Percentiles rank a stretch among this genome's conserved stretches.
These are phyloP conservation scores for Parastagonospora nodorum DNA, from an alignment of 2,329 filamentous ascomycete genomes.

Conservation along the genomic window DNA sequence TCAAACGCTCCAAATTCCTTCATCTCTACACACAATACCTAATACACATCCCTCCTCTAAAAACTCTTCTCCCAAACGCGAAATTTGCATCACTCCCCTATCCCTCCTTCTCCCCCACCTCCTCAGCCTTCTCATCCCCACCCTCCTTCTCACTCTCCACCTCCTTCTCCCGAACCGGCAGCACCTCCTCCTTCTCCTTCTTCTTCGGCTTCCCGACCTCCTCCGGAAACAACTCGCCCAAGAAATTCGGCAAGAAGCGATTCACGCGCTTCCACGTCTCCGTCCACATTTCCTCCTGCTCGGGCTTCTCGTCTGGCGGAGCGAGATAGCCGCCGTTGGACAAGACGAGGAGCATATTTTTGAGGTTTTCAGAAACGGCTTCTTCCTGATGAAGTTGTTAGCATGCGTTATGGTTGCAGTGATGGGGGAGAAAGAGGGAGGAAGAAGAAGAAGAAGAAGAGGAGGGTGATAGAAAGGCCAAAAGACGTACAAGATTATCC, in stretches of 20 bases:
- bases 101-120: constrained; percentile 6
- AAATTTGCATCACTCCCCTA: neutral
- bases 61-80: neutral
- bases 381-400: constrained; percentile 68
- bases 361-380: constrained; percentile 91
- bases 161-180: constrained; percentile 18
- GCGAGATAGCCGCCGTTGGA: constrained; percentile 84
- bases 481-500: constrained; percentile 79
- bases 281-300: constrained; percentile 61
- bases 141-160: constrained; percentile 17
- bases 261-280: constrained; percentile 66
- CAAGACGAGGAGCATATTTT: constrained; percentile 97
- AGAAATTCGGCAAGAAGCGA: constrained; percentile 64
- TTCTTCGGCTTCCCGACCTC: constrained; percentile 39
- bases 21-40: too few relatives aligned
- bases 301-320: constrained; percentile 61
- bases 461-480: neutral
- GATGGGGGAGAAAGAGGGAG: neutral
- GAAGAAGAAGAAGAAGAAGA: constrained; percentile 8
- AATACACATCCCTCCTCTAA: neutral
- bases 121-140: constrained; percentile 14
- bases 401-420: neutral
- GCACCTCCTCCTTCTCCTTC: constrained; percentile 17
- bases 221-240: constrained; percentile 63
- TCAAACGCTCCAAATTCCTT: too few relatives aligned